These are phyloP conservation scores for Tirmania nivea DNA, from an alignment of 495 filamentous ascomycete species.

Conservation along the genomic window DNA sequence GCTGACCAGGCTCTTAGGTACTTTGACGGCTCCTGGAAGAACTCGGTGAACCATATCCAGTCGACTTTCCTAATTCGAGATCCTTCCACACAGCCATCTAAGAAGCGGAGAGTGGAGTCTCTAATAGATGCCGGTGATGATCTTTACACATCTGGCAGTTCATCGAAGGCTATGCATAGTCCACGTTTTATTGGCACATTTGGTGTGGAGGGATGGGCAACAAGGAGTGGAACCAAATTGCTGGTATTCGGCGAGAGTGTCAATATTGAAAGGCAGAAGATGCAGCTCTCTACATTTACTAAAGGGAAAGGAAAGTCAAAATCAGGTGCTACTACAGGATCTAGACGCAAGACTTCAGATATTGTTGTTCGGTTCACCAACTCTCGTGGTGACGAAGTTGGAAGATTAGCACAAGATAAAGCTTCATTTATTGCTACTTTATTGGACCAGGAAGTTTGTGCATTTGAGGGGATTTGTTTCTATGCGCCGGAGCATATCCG, in stretches of 20 bases:
- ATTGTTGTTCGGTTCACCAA: conserved; percentile 91
- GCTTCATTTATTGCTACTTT: conserved; percentile 88
- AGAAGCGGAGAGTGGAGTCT: conserved; percentile 2
- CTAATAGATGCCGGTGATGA: conserved; percentile 28
- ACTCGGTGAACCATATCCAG: conserved; percentile 5
- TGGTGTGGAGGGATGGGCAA: conserved; percentile 80
- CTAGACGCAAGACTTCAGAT: conserved; percentile 42
- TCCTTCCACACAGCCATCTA: neutral
- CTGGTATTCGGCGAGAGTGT: conserved; percentile 58
- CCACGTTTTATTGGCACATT: conserved; percentile 76
- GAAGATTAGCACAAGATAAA: conserved; percentile 68
- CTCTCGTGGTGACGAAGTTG: conserved; percentile 54
- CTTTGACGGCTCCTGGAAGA: conserved; percentile 83
- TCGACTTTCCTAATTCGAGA: neutral
- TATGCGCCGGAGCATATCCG: conserved; percentile 65
- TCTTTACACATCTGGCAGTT: no score
- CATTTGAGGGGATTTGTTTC: conserved; percentile 74
- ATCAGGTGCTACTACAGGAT: conserved; percentile 21
- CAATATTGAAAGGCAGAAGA: conserved; percentile 68
- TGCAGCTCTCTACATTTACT: conserved; percentile 25
- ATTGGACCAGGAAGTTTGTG: conserved; percentile 77
- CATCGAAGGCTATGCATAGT: neutral
- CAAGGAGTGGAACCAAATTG: conserved; percentile 53
- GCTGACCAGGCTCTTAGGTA: conserved; percentile 34
- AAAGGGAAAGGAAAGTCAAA: conserved; percentile 32